phyloP scores from a whole-genome alignment of 768 basidiomycete species.

The Tephrocybe sp. region DNA sequence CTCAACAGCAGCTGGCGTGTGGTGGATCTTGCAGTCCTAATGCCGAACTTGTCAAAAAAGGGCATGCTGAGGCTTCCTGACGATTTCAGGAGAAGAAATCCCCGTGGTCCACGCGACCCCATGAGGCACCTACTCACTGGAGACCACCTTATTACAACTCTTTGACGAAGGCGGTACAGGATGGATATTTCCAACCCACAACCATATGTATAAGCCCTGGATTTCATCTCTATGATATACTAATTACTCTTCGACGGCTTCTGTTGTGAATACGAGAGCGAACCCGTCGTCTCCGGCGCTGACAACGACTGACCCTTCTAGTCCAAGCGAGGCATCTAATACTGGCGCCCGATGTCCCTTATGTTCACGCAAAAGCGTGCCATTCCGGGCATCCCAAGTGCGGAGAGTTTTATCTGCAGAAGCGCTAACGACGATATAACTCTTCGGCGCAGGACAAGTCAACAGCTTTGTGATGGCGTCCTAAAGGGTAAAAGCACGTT shows the following conservation, averaged over 20 bases:
- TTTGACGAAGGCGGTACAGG: no score
- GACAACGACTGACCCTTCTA: conserved; percentile 69
- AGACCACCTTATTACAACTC: no score
- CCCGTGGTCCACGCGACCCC: no score
- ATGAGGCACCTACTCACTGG: no score
- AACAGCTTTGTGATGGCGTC: conserved; percentile 85
- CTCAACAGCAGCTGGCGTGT: no score
- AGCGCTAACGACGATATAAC: conserved; percentile 77
- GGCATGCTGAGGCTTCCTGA: no score
- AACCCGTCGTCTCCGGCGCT: conserved; percentile 90
- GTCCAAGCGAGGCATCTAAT: conserved; percentile 69
- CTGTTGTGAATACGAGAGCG: conserved; percentile 81
- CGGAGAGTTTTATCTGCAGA: conserved; percentile 85
- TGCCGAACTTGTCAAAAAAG: no score
- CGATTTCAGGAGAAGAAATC: no score
- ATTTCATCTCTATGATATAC: background rate
- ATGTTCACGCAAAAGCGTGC: conserved; percentile 73
- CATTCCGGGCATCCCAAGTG: conserved; percentile 93
- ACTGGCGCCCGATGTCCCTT: conserved; percentile 80
- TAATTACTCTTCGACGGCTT: conserved; percentile 30
- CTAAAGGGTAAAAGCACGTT: conserved; percentile 34
- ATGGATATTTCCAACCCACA: no score
- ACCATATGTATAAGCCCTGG: background rate
- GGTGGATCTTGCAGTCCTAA: no score
- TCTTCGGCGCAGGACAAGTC: conserved; percentile 69